phyloP scores from a whole-genome alignment of 164 flowering plant genomes.

The Liquidambar formosana region DNA sequence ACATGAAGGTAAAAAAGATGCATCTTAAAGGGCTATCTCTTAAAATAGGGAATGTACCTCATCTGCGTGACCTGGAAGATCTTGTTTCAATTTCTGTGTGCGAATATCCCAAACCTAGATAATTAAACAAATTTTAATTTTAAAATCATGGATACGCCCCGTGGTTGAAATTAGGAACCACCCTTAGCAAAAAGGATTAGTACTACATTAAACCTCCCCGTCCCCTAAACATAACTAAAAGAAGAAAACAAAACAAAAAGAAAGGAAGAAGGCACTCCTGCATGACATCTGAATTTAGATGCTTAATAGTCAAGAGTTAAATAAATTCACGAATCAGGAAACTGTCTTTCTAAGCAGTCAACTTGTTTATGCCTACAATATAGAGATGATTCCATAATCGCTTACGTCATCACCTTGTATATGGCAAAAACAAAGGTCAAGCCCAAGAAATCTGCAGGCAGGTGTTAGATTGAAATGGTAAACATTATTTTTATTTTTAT shows the following conservation, averaged over 20 bases:
- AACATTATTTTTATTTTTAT: too few species aligned
- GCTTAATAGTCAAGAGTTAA: too few species aligned
- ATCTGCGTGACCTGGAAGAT: slow-evolving; percentile 98
- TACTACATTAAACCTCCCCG: too few species aligned
- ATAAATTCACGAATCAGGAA: too few species aligned
- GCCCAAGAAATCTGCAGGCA: not conserved
- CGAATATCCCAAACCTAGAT: slow-evolving; percentile 87
- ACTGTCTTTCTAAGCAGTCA: not conserved
- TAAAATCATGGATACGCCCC: not conserved
- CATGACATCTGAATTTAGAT: too few species aligned
- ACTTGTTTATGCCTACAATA: not conserved
- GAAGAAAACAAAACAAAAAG: not conserved
- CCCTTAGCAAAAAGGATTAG: too few species aligned
- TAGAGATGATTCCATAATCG: not conserved
- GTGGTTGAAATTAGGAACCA: not conserved
- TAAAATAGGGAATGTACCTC: slow-evolving; percentile 52
- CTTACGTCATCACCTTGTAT: not conserved
- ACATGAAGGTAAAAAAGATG: not conserved
- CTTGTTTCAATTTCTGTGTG: slow-evolving; percentile 78
- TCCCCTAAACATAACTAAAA: not conserved
- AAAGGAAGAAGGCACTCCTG: not conserved
- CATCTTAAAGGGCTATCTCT: not conserved
- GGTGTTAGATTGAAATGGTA: too few species aligned
- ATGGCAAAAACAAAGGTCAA: not conserved
- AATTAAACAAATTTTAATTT: not conserved